Evolutionary conservation across 805 yeast species (phyloP).

Genomic region (Lipomyces starkeyi): DNA sequence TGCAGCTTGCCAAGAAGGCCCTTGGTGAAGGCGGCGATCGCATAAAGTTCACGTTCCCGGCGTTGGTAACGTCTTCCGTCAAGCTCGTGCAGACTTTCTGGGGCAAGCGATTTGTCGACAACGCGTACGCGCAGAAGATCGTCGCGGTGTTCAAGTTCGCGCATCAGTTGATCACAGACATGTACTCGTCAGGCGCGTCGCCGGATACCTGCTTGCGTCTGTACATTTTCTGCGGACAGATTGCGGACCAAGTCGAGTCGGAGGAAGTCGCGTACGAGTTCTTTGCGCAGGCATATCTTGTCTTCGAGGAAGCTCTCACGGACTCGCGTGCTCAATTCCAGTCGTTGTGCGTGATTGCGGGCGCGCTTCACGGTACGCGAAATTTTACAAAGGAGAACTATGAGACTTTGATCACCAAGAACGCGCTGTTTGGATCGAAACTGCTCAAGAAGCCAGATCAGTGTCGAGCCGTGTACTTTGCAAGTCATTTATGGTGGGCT

Average conservation of each 20-base stretch:
- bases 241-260: constrained; percentile 77
- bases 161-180: constrained; percentile 70
- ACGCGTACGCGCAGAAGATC: constrained; percentile 41
- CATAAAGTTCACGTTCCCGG: constrained; percentile 73
- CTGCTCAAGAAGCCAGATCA: constrained; percentile 91
- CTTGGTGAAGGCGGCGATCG: constrained; percentile 62
- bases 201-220: constrained; percentile 49
- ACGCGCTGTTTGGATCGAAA: constrained; percentile 87
- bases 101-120: constrained; percentile 38
- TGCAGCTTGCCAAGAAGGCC: constrained; percentile 54
- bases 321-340: constrained; percentile 62
- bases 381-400: constrained; percentile 69
- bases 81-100: constrained; percentile 60
- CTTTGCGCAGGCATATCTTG: constrained; percentile 83
- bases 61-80: constrained; percentile 68
- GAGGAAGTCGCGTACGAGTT: constrained; percentile 84
- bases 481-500: constrained; percentile 96
- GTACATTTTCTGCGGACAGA: constrained; percentile 69
- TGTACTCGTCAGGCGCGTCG: constrained; percentile 52
- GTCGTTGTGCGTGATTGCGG: constrained; percentile 57
- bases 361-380: constrained; percentile 58
- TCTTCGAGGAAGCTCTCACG: constrained; percentile 71
- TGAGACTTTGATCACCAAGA: constrained; percentile 79
- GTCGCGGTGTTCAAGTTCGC: constrained; percentile 73
- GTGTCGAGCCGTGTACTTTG: constrained; percentile 84